These are phyloP conservation scores for Chrysophaeum taylorii DNA, from an alignment of 352 stramenopile genomes.

Conservation along the genomic window DNA sequence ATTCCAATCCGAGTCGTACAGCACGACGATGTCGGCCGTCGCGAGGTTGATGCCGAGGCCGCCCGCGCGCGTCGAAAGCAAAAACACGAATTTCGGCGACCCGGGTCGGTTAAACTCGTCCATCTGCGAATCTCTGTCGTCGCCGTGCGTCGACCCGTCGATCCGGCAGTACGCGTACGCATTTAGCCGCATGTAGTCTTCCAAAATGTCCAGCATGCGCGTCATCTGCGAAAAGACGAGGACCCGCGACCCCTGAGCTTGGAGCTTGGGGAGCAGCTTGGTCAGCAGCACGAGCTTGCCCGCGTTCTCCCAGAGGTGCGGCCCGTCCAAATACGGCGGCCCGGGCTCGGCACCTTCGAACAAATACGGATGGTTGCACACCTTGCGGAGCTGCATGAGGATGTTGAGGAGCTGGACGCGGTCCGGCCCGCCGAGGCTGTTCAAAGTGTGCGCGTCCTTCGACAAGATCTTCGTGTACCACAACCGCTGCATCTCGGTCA, in stretches of 20 bases:
- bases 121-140: conserved; percentile 84
- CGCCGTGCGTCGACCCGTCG: conserved; percentile 83
- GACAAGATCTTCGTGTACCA: conserved; percentile 83
- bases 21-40: conserved; percentile 97
- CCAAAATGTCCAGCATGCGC: conserved; percentile 86
- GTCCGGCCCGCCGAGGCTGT: conserved; percentile 88
- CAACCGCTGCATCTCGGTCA: conserved; percentile 94
- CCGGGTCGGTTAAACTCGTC: conserved; percentile 88
- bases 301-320: conserved; percentile 95
- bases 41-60: conserved; percentile 97
- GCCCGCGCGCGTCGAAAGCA: conserved; percentile 91
- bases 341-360: conserved; percentile 95
- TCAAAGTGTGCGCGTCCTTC: conserved; percentile 86
- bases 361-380: conserved; percentile 99
- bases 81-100: conserved; percentile 93
- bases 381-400: conserved; percentile 88
- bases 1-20: conserved; percentile 93
- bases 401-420: conserved; percentile 71
- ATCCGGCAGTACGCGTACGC: conserved; percentile 85
- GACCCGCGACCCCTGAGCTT: conserved; percentile 86
- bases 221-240: conserved; percentile 98
- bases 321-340: conserved; percentile 87
- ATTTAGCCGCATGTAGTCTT: conserved; percentile 76
- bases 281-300: conserved; percentile 95
- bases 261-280: conserved; percentile 90